Percentiles rank a stretch among this genome's conserved stretches.
phyloP scores from a whole-genome alignment of 192 early-diverging fungal species.

The Gigaspora rosea region DNA sequence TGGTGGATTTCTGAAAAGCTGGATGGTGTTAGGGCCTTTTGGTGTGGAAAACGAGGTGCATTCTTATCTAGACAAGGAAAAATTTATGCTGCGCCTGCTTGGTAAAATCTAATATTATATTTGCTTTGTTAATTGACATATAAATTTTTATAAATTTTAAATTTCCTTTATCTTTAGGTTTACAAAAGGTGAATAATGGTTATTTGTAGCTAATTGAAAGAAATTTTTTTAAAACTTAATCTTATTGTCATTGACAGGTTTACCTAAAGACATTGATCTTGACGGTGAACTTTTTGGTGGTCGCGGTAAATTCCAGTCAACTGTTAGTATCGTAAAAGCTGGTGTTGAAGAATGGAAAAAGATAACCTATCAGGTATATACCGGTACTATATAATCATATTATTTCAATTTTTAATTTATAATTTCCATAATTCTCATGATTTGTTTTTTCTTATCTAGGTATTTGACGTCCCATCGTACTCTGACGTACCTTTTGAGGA shows the following conservation, averaged over 20 bases:
- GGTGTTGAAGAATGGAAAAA: constrained; percentile 51
- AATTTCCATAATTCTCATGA: background rate
- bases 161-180: constrained; percentile 53
- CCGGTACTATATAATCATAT: too few relatives aligned
- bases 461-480: constrained; percentile 61
- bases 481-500: background rate
- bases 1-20: constrained; percentile 78
- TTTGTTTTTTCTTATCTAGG: background rate
- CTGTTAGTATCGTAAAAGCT: constrained; percentile 64
- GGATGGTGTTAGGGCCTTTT: constrained; percentile 29
- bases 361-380: constrained; percentile 53
- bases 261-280: constrained; percentile 58
- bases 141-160: background rate
- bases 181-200: constrained; percentile 52
- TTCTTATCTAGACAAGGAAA: constrained; percentile 7
- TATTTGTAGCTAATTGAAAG: background rate
- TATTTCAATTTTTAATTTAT: background rate
- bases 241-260: constrained; percentile 42
- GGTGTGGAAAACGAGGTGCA: background rate
- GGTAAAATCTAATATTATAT: background rate
- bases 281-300: constrained; percentile 76
- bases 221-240: constrained; percentile 44
- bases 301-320: constrained; percentile 61
- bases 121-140: background rate
- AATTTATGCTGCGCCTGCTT: constrained; percentile 1